phyloP scores from a whole-genome alignment of 164 flowering plant genomes.

The Annona squamosa region DNA sequence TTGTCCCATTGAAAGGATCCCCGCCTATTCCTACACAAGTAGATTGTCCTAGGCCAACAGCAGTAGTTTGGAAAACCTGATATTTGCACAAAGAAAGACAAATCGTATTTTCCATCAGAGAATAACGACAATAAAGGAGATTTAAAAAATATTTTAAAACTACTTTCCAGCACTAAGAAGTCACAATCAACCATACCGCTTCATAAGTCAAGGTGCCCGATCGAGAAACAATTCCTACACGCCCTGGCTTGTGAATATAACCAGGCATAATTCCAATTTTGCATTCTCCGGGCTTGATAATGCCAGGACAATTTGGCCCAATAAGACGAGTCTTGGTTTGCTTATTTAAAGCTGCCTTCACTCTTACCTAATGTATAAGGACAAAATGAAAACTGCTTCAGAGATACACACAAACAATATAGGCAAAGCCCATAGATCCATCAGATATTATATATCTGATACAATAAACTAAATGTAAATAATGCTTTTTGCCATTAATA shows the following conservation, averaged over 20 bases:
- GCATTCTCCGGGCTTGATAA: conserved; percentile 98
- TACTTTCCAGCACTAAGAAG: no score
- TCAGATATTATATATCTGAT: not conserved
- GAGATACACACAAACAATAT: not conserved
- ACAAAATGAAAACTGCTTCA: not conserved
- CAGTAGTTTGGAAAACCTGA: conserved; percentile 98
- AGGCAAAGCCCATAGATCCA: not conserved
- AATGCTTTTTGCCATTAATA: not conserved
- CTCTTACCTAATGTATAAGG: conserved; percentile 53
- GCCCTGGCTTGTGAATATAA: conserved; percentile 98
- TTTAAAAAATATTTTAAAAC: no score
- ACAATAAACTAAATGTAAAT: not conserved
- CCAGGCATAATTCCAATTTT: conserved; percentile 99
- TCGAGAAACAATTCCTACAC: conserved; percentile 92
- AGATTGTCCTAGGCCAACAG: conserved; percentile 96
- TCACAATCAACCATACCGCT: conserved; percentile 54
- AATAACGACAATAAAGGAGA: not conserved
- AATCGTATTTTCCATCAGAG: conserved; percentile 1
- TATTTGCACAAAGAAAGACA: not conserved
- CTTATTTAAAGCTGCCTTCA: conserved; percentile 83
- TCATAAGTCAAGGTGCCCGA: conserved; percentile 99
- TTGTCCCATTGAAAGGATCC: conserved; percentile 97
- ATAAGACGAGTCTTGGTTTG: conserved; percentile 88
- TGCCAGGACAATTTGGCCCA: conserved; percentile 99
- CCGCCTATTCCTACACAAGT: conserved; percentile 99